Percentiles rank a stretch among this genome's conserved stretches.
These are phyloP conservation scores for Lachnellula willkommii DNA, from an alignment of 2,329 filamentous ascomycete genomes.

Conservation along the genomic window DNA sequence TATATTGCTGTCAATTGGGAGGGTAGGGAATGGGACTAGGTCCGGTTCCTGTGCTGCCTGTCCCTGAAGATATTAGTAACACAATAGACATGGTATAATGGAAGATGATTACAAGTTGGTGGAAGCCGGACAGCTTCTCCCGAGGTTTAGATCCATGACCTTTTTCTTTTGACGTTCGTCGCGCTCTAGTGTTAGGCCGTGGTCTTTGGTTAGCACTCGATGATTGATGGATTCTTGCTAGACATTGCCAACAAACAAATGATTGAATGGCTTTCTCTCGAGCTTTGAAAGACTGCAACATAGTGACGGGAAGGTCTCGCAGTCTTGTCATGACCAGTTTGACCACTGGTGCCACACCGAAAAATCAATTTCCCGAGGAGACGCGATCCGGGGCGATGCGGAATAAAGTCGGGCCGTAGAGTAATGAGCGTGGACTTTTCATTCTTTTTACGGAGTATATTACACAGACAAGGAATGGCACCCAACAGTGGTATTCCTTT, in stretches of 20 bases:
- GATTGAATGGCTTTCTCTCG: conserved; percentile 9
- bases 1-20: conserved; percentile 20
- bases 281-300: conserved; percentile 19
- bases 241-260: conserved; percentile 27
- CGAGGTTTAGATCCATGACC: background rate
- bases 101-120: background rate
- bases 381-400: conserved; percentile 3
- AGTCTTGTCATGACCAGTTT: too few species aligned
- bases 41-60: background rate
- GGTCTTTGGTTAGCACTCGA: background rate
- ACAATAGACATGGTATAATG: background rate
- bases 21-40: background rate
- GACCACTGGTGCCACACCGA: background rate
- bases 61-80: background rate
- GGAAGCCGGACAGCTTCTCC: background rate
- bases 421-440: background rate
- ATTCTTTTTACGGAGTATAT: too few species aligned
- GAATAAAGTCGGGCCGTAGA: background rate
- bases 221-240: conserved; percentile 11
- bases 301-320: conserved; percentile 2
- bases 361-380: conserved; percentile 5
- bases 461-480: too few species aligned
- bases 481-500: too few species aligned
- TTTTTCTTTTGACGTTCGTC: background rate
- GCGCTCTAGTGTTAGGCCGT: background rate